Evolutionary conservation across 2,329 filamentous ascomycete species (phyloP), one percentile per base, ranked within the genome.

Genomic region (Sordariomycetes sp.): DNA sequence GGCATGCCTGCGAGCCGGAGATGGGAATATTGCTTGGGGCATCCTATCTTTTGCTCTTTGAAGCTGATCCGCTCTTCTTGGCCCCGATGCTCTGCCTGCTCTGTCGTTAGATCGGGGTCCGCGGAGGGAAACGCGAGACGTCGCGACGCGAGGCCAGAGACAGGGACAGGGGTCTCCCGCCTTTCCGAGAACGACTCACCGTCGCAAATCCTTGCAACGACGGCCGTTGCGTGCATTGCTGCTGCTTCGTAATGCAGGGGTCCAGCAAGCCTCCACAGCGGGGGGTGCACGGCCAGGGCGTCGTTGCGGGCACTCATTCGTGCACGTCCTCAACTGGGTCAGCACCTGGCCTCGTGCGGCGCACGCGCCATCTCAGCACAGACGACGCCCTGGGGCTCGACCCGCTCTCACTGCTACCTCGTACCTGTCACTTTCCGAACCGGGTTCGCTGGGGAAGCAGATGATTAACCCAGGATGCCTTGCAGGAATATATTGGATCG

Each of bases 401-500:
- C 40, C 40, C 40, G 18, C 40, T 4, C 40, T 46, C 18, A 46
- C 18, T n/a, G 40, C 18, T 46, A 7, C 12, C 10, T 20, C 11
- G 8, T 24, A n/a, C 46, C 22, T 50, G 46, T 50, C 46, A 50
- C 22, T 12, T 50, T 53, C 51, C 24, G 28, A 46, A 54, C 56
- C 56, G 43, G 50, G 51, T 58, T 54, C 55, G 43, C 24, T n/a
- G 28, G 10, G 22, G 28, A 3, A 28, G 28, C 25, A 12, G 40
- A 37, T 24, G 37, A 20, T 18, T 48, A 24, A 22, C 16, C 3
- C 24, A 48, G 51, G 37, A 46, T 54, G 35, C 56, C 50, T 54
- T 58, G 56, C 50, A 58, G 56, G 32, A 54, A 58, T 54, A 58
- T 54, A 54, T 54, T 58, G 56, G 56, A 58, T 46, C 18, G n/a